Percentiles rank a stretch among this genome's conserved stretches.
Evolutionary conservation across 1,139 yeast species (phyloP).

Genomic region (Candida frijolesensis): DNA sequence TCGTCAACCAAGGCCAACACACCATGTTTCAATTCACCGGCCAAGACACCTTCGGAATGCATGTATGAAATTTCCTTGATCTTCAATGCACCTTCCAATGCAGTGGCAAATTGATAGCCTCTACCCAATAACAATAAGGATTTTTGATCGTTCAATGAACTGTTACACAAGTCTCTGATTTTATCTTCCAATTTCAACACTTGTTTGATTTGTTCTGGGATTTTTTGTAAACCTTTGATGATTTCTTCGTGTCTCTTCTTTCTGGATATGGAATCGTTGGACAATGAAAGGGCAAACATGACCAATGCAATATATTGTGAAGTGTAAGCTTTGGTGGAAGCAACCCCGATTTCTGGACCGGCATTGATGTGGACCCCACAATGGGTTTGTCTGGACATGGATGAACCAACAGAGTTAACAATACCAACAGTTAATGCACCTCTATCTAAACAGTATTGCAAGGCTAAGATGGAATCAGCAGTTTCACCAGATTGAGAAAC

Average conservation of each 20-base stretch:
- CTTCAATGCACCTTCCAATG: constrained; percentile 97
- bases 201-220: constrained; percentile 82
- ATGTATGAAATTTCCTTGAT: constrained; percentile 97
- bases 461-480: constrained; percentile 96
- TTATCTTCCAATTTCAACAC: constrained; percentile 73
- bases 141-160: constrained; percentile 74
- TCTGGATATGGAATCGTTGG: constrained; percentile 87
- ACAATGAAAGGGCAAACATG: constrained; percentile 91
- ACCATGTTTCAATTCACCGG: constrained; percentile 99
- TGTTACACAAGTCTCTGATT: constrained; percentile 76
- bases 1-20: constrained; percentile 96
- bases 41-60: constrained; percentile 99
- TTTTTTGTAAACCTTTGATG: constrained; percentile 79
- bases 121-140: constrained; percentile 91
- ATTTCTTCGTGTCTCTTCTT: constrained; percentile 78
- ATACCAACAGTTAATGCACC: constrained; percentile 98
- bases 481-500: constrained; percentile 99
- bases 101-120: constrained; percentile 97
- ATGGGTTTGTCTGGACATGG: constrained; percentile 92
- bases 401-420: constrained; percentile 91
- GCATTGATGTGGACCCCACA: constrained; percentile 99
- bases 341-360: constrained; percentile 99
- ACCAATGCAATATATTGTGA: constrained; percentile 97
- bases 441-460: constrained; percentile 93
- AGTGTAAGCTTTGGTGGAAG: constrained; percentile 99